phyloP scores from a whole-genome alignment of 352 stramenopile species.

The Hyaloperonospora brassicae region DNA sequence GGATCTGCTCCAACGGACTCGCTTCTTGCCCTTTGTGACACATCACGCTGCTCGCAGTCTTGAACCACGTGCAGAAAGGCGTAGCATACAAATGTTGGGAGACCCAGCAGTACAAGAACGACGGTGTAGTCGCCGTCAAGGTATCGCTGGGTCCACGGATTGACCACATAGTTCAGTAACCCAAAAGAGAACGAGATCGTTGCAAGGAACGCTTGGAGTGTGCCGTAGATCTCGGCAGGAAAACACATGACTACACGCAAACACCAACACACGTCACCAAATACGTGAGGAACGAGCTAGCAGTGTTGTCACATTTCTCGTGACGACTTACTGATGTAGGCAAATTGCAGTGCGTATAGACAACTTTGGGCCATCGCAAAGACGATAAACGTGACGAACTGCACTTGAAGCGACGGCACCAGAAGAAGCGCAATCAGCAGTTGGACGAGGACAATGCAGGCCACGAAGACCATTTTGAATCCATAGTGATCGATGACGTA shows the following conservation, averaged over 20 bases:
- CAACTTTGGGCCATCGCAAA: constrained; percentile 71
- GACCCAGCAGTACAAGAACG: constrained; percentile 40
- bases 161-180: constrained; percentile 67
- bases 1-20: constrained; percentile 11
- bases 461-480: constrained; percentile 69
- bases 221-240: constrained; percentile 63
- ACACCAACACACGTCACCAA: neutral
- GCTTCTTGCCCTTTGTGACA: constrained; percentile 25
- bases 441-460: constrained; percentile 55
- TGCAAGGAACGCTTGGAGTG: constrained; percentile 69
- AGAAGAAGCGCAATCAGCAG: constrained; percentile 57
- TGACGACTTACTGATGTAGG: constrained; percentile 65
- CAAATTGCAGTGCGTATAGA: constrained; percentile 18
- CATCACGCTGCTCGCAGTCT: constrained; percentile 53
- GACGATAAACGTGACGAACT: constrained; percentile 61
- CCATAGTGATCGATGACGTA: constrained; percentile 73
- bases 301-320: neutral
- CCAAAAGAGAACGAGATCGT: constrained; percentile 59
- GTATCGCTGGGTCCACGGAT: constrained; percentile 64
- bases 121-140: constrained; percentile 60
- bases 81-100: constrained; percentile 55
- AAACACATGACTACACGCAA: constrained; percentile 66
- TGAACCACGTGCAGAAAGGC: constrained; percentile 54
- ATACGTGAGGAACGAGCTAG: constrained; percentile 3
- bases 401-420: constrained; percentile 45